Evolutionary conservation across 2,329 filamentous ascomycete species (phyloP), one percentile per base, ranked within the genome.

Genomic region (Podosphaera fusca): DNA sequence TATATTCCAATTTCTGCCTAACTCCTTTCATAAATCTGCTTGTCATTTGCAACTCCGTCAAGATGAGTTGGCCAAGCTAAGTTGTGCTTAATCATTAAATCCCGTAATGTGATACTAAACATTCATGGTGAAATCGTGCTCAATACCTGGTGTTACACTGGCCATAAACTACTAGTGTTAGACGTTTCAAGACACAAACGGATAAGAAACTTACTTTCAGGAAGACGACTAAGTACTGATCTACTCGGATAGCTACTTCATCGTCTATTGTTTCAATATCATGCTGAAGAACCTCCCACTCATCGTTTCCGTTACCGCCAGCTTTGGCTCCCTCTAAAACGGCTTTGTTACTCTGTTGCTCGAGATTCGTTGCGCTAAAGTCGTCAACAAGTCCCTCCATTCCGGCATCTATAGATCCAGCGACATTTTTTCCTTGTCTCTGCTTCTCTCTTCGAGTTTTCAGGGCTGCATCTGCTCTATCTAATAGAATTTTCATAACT

Each of bases 61-160:
- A 5, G 35, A 38, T 38, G 10, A 10, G 5, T 38, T 38, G 35
- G 35, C 10, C 21, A 21, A 21, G 21, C 21, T 21, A 21, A 21
- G 21, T 21, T 21, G 21, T 21, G 21, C 21, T 21, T 21, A 21
- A 21, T 21, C 21, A 21, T 21, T 21, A 21, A 21, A 45, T 45
- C 40, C 40, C 40, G n/a, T 45, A 45, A 45, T 45, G 21, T 8
- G 12, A 34, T 36, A 33, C 47, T 74, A 95, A 45, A 95, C 82
- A 4, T 87, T 86, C 88, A 95, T 95, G 0, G 90, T 96, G 69
- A 94, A 95, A 69, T 96, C 90, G 69, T 95, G 87, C 71, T 96
- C 90, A 69, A 98, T 96, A 53, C 89, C 89, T 4, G 92, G 92
- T 14, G 90, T 96, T 50, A 98, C 92, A 64, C 84, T 92, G 38